Base-by-base conservation (phyloP, 805 yeast species). In the Candida nanaspora region DNA sequence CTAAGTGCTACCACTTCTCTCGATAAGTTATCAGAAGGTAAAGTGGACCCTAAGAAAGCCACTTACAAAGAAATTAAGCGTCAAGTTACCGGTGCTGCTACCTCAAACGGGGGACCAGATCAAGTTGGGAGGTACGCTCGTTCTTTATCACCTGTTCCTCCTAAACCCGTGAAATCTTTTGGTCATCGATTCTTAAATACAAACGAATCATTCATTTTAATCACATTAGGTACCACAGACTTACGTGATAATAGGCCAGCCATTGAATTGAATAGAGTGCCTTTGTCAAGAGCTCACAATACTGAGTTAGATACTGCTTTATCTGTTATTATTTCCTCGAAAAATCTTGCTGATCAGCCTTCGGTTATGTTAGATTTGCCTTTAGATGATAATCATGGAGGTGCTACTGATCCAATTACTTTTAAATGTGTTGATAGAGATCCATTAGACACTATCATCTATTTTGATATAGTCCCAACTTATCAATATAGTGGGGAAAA, bases 401-500 rank as follows among this genome's bases (percentile, higher is more conserved):
- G 74, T 42, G 77, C 80, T n/a, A 71, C 78, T 3, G 86, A 80
- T 45, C 91, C 95, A 3, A 74, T 91, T 33, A 68, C 81, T 8
- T 86, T 91, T 63, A 80, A 79, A 45, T 72, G 82, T 42, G 61
- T 63, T 7, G 62, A 72, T 39, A 60, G 66, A 31, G 65, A 65
- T 26, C 74, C 77, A 13, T 62, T 72, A 29, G 76, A 80, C 39
- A 73, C 82, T 13, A 58, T 74, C 3, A 59, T 91, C 29, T 76
- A 78, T 30, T 91, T 91, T 61, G 98, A 91, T 59, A 73, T 89
- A 41, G 87, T 89, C 15, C 96, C 96, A 20, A 86, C 97, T 0
- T 88, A 87, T 59, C 82, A 80, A 35, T 71, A 70, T 40, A 62
- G 65, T 15, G 34, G 34, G 4, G 34, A 18, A 16, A 57, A 53